Evolutionary conservation across 306 rosid genomes (phyloP), one percentile per base, ranked within the genome.

Genomic region (Oxytropis ochrocephala): DNA sequence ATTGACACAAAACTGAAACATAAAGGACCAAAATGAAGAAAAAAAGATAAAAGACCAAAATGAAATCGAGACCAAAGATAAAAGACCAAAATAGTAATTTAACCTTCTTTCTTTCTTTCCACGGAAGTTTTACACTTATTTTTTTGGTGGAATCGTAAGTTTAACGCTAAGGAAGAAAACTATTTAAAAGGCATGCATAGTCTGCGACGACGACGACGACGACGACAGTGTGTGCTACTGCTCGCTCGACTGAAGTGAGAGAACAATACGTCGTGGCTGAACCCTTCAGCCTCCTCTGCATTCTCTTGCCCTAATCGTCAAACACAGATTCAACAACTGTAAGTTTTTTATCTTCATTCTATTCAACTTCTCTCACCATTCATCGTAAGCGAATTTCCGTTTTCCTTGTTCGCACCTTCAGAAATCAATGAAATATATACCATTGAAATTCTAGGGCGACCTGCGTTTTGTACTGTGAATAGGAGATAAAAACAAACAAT

Each of bases 221-320:
- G 43, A 5, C 43, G 43, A 38, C 17, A 17, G 48, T 55, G 59
- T 24, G 1, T 1, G 29, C 3, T 2, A 21, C n/a, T 55, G 73
- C 11, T 44, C 7, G 69, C 17, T 44, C 7, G 69, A 24, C 44
- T 64, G 39, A 43, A 60, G 33, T 32, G 39, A 60, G 50, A 11
- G 17, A 38, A 60, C 38, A 18, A n/a, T 2, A 5, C 66, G 39
- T n/a, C 9, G 55, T 18, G 53, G 35, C 67, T 7, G 4, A 27
- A 21, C 64, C 42, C 36, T 4, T 9, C n/a, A 47, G n/a, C 44
- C 44, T 7, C 24, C 21, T 24, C 4, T 12, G 17, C 70, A 29
- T 48, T 64, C 63, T 36, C 74, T 53, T 70, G 67, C 75, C 75
- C 75, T 70, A 57, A 57, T 8, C 58, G 12, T 43, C 5, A 10